Base-by-base conservation (phyloP, 78 protist species). In the Planoprotostelium fungivorum region DNA sequence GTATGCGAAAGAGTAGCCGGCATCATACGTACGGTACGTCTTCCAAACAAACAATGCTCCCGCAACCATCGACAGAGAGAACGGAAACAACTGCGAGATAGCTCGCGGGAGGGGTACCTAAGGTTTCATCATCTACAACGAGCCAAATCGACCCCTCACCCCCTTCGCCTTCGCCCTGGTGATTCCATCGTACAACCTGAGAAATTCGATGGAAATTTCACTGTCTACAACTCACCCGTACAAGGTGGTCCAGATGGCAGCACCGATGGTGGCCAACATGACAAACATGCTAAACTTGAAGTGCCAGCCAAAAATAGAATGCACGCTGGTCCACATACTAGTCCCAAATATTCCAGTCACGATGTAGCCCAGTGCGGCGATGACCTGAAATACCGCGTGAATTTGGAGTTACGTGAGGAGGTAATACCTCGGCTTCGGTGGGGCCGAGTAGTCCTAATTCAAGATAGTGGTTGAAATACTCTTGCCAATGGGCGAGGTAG, bases 401-500 rank as follows among this genome's bases (percentile, higher is more conserved):
- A 25, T 51, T 51, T 51, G 31, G 16, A 25, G 73, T 25, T 51
- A 51, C 5, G 73, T 51, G 16, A 16, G 16, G 73, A 16, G n/a
- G n/a, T n/a, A n/a, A n/a, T n/a, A n/a, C n/a, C 35, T 91, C 94
- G 28, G 94, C 94, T 35, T 91, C 94, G 0, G 94, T 91, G 1
- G 94, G 94, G 28, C 94, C 94, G 63, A 91, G 86, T 85, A 86
- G 84, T 0, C 94, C 94, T 63, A 91, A 88, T 1, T 88, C 84
- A 25, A 91, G 29, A 39, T 87, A 87, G 83, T 91, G 94, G 10
- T 90, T 91, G 29, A 91, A 91, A 35, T 91, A 91, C 63, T 91
- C 94, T 10, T 91, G 91, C 94, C 94, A 91, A 38, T 91, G 94
- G 0, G 94, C 94, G 23, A 91, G 29, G 37, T 91, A 91, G 38